Conservation (phyloP, 805 yeast species). For the Wilhelminamyces savonicus region DNA sequence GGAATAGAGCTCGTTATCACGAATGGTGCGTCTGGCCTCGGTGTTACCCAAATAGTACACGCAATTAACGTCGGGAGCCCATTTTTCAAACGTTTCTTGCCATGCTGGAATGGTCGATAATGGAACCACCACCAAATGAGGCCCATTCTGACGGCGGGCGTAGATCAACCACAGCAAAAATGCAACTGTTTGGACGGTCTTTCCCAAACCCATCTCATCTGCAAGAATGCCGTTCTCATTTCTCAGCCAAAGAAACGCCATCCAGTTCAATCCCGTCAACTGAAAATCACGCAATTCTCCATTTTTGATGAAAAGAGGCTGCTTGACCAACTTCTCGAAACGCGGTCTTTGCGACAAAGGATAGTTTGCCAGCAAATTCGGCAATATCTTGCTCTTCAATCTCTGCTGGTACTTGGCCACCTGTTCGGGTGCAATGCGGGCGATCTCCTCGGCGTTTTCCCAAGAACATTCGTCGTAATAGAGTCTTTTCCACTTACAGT, state of each 20-base stretch:
- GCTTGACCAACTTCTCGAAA: conserved; percentile 79
- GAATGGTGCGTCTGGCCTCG: conserved; percentile 70
- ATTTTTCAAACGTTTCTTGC: conserved; percentile 97
- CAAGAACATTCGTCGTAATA: conserved; percentile 95
- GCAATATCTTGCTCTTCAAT: conserved; percentile 75
- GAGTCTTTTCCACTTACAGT: conserved; percentile 89
- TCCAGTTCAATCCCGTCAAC: conserved; percentile 97
- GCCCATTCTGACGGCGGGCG: conserved; percentile 96
- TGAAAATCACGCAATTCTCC: conserved; percentile 96
- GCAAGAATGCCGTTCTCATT: conserved; percentile 96
- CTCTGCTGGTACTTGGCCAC: conserved; percentile 81
- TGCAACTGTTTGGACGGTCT: conserved; percentile 94
- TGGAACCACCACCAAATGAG: conserved; percentile 95
- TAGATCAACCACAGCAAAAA: conserved; percentile 92
- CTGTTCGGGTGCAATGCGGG: conserved; percentile 73
- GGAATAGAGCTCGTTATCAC: conserved; percentile 77
- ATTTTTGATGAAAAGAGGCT: conserved; percentile 84
- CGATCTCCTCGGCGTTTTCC: conserved; percentile 90
- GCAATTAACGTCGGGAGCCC: conserved; percentile 96
- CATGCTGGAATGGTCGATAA: conserved; percentile 95
- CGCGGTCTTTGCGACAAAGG: conserved; percentile 68
- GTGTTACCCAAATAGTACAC: conserved; percentile 91
- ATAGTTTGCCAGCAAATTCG: conserved; percentile 73
- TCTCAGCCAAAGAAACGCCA: conserved; percentile 98
- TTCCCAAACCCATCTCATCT: conserved; percentile 98